Evolutionary conservation across 148 eudicot genomes (phyloP), one percentile per base, ranked within the genome.

Genomic region (Oxyria digyna): DNA sequence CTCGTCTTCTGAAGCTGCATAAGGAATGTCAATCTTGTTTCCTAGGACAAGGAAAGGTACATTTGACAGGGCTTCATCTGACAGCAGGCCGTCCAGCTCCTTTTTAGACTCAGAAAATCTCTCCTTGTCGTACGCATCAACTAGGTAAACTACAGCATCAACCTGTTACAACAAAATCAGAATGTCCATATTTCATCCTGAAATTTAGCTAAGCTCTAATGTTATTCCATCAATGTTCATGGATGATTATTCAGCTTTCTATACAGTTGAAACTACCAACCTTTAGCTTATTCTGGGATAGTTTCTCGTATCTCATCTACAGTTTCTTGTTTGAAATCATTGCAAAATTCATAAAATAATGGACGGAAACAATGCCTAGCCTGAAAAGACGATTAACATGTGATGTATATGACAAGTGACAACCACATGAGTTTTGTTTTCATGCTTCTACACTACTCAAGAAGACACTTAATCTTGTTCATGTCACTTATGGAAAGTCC

Each of bases 1-100:
- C 83, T 89, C 96, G 0, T 89, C 90, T 78, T 87, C 92, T 3
- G 92, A 87, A 43, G 96, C 96, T 1, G 96, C 96, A 75, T 85
- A 85, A 7, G 92, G 89, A 49, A 85, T 85, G 78, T 89, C 91
- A 5, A 89, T 89, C 80, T 89, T 89, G 83, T 85, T 89, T 42
- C 92, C 96, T 62, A 89, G 72, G 14, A 89, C 82, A 37, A 89
- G 78, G 74, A 89, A 85, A 14, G 96, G 92, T 7, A 87, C 92
- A 8, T 33, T 82, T 20, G 85, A 90, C 74, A 89, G 69, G 24
- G 89, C 81, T 69, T 89, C 96, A 15, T 89, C 92, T 0, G 88
- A 85, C 23, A 89, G 87, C 24, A 87, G 87, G 69, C 85, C 96
- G 67, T 87, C 92, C 46, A 89, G 84, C 80, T 89, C 92, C 73